Conservation (phyloP, 169 alveolate genomes). For the Eimeria brunetti region DNA sequence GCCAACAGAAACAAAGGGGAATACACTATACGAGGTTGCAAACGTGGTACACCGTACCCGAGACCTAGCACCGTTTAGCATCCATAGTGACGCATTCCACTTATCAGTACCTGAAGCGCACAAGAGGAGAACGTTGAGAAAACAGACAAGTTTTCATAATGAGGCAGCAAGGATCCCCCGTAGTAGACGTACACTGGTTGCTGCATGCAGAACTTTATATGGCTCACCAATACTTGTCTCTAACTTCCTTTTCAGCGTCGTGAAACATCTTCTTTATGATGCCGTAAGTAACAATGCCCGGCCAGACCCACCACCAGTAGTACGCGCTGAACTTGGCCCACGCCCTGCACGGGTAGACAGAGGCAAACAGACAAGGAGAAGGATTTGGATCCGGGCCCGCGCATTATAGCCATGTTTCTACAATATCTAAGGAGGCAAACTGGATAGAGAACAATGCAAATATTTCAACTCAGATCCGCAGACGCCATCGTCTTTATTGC, state of each 20-base stretch:
- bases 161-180: background rate
- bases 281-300: slow-evolving; percentile 71
- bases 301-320: slow-evolving; percentile 83
- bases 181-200: background rate
- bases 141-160: background rate
- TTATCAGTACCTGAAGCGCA: slow-evolving; percentile 24
- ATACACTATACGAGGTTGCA: background rate
- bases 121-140: background rate
- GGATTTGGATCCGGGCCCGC: background rate
- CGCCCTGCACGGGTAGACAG: slow-evolving; percentile 38
- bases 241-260: slow-evolving; percentile 79
- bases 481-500: no score
- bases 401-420: background rate
- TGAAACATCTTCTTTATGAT: slow-evolving; percentile 76
- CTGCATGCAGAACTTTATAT: background rate
- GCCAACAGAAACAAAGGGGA: background rate
- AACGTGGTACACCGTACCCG: background rate
- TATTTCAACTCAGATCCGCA: background rate
- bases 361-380: background rate
- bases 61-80: background rate
- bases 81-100: background rate
- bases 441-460: background rate
- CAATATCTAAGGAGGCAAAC: background rate
- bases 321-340: slow-evolving; percentile 81
- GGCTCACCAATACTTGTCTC: slow-evolving; percentile 83